Evolutionary conservation across 306 rosid species (phyloP).

Genomic region (Hippophae gyantsensis): DNA sequence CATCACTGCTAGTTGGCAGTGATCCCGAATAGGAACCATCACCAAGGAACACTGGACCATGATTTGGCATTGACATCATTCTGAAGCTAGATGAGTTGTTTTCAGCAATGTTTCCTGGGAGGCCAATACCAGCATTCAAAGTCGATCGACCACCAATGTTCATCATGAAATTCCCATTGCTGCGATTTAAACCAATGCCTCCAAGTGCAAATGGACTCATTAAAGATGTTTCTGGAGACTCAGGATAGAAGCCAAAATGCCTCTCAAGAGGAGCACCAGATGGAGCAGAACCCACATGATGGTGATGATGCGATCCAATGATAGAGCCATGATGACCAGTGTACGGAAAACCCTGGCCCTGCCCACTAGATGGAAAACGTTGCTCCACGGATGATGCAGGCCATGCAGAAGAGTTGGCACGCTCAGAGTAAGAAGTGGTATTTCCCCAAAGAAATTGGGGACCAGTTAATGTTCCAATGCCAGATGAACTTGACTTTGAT

Average conservation of each 20-base stretch:
- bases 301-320: constrained; percentile 49
- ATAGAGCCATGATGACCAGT: constrained; percentile 41
- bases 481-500: constrained; percentile 45
- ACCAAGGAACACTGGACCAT: constrained; percentile 54
- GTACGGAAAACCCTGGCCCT: constrained; percentile 62
- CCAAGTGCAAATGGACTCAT: constrained; percentile 42
- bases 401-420: constrained; percentile 59
- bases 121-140: constrained; percentile 45
- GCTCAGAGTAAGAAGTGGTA: constrained; percentile 59
- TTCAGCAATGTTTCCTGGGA: constrained; percentile 57
- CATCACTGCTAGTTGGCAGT: constrained; percentile 37
- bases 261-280: constrained; percentile 68
- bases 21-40: constrained; percentile 59
- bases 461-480: constrained; percentile 74
- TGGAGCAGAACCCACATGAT: constrained; percentile 92
- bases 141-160: constrained; percentile 47
- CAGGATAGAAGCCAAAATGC: constrained; percentile 68
- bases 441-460: constrained; percentile 98
- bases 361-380: constrained; percentile 56
- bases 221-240: constrained; percentile 71
- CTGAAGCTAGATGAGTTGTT: constrained; percentile 57
- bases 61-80: constrained; percentile 74
- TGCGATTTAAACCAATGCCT: constrained; percentile 42
- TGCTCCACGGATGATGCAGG: constrained; percentile 51
- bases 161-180: constrained; percentile 58